A percentile compares a stretch with the other conserved stretches of the same genome.
Evolutionary conservation across 441 rosid species (phyloP).

Genomic region (Croton setiger): DNA sequence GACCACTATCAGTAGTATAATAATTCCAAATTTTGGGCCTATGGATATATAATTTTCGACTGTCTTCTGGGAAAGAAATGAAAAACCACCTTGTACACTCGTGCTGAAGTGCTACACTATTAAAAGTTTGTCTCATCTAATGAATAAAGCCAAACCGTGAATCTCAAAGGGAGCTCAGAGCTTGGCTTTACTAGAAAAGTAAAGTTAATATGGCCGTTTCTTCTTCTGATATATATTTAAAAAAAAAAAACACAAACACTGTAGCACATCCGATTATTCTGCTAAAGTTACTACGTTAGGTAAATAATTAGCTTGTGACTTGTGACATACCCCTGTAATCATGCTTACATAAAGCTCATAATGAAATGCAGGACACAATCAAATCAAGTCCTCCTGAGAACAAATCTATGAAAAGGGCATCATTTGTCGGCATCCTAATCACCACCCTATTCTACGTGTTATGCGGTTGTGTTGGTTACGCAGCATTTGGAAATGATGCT

Average conservation of each 20-base stretch:
- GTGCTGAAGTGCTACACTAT: not conserved
- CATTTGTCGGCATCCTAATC: constrained; percentile 43
- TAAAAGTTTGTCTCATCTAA: not conserved
- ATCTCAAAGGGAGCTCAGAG: not conserved
- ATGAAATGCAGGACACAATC: constrained; percentile 63
- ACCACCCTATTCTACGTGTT: constrained; percentile 71
- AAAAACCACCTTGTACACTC: not conserved
- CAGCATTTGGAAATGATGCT: constrained; percentile 77
- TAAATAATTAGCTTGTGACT: not conserved
- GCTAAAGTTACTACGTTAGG: not conserved
- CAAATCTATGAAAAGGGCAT: constrained; percentile 78
- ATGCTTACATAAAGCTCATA: not conserved
- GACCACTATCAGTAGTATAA: not conserved
- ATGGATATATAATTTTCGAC: not conserved
- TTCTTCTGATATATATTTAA: too few species aligned
- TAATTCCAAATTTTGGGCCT: constrained; percentile 1
- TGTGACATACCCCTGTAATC: not conserved
- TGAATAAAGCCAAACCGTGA: not conserved
- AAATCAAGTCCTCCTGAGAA: constrained; percentile 71
- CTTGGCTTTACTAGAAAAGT: not conserved
- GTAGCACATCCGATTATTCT: not conserved
- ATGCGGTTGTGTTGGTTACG: constrained; percentile 79
- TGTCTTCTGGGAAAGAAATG: constrained; percentile 10
- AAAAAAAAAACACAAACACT: too few species aligned
- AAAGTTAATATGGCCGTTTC: not conserved